Conservation (phyloP, 306 rosid species). For the Luffa acutangula region DNA sequence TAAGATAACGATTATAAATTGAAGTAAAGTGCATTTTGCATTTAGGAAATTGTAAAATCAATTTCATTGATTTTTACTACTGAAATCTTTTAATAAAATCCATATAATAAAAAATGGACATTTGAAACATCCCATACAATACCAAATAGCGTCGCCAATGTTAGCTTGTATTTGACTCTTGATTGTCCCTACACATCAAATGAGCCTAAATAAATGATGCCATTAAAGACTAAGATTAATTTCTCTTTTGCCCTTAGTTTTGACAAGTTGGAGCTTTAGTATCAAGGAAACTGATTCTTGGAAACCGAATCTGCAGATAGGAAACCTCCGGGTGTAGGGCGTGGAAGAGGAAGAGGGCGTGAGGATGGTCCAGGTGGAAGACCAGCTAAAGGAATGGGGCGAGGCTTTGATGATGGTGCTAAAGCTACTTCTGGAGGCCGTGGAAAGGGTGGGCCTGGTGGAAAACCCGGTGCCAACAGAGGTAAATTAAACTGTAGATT, state of each 20-base stretch:
- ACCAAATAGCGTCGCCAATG: neutral
- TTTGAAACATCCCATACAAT: neutral
- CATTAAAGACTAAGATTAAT: neutral
- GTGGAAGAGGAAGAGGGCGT: constrained; percentile 96
- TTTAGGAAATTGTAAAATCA: neutral
- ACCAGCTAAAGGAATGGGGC: constrained; percentile 74
- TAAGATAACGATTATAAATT: neutral
- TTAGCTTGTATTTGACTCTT: neutral
- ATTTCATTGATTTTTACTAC: neutral
- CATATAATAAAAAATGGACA: neutral
- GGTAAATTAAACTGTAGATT: constrained; percentile 41
- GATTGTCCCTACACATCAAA: neutral
- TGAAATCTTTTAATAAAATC: neutral
- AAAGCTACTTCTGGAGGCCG: constrained; percentile 82
- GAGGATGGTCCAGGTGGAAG: constrained; percentile 82
- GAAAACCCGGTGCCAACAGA: constrained; percentile 67
- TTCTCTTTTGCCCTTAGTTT: neutral
- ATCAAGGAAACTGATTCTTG: neutral
- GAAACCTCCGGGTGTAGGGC: constrained; percentile 95
- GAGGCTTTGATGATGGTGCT: constrained; percentile 81
- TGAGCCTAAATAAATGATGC: neutral
- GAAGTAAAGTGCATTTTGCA: neutral
- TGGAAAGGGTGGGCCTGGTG: constrained; percentile 80
- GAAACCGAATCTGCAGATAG: constrained; percentile 35
- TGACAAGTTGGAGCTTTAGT: neutral